A percentile compares a stretch with the other conserved stretches of the same genome.
Evolutionary conservation across 331 rosid genomes (phyloP).

Genomic region (Phaseolus coccineus): DNA sequence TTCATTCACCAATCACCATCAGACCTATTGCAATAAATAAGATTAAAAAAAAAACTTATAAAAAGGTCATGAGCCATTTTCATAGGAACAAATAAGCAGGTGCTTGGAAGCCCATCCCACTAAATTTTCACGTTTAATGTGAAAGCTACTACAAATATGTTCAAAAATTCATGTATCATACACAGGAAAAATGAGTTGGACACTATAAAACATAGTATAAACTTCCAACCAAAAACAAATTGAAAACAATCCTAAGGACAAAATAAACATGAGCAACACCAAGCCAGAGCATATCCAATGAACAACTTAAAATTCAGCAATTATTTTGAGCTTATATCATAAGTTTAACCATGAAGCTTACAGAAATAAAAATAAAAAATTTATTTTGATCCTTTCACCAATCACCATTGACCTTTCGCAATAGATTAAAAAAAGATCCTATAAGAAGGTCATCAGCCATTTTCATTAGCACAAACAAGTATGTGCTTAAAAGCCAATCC

Average conservation of each 20-base stretch:
- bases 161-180: not conserved
- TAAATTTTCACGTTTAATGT: not conserved
- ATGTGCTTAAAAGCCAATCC: not conserved
- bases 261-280: conserved; percentile 22
- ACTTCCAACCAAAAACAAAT: not conserved
- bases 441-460: not conserved
- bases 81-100: not conserved
- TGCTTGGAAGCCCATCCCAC: not conserved
- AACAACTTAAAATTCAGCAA: not conserved
- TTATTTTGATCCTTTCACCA: not conserved
- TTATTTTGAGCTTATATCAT: not conserved
- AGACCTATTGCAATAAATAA: not conserved
- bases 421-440: not conserved
- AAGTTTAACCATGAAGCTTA: not conserved
- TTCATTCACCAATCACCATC: not conserved
- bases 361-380: not conserved
- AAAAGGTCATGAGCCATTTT: not conserved
- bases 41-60: not conserved
- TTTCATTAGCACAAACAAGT: not conserved
- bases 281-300: not conserved
- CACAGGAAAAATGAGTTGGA: not conserved
- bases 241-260: not conserved
- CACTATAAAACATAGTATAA: not conserved
- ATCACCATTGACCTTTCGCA: not conserved
- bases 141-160: not conserved